phyloP scores from a whole-genome alignment of 179 eudicot genomes.

The Vitellaria paradoxa region DNA sequence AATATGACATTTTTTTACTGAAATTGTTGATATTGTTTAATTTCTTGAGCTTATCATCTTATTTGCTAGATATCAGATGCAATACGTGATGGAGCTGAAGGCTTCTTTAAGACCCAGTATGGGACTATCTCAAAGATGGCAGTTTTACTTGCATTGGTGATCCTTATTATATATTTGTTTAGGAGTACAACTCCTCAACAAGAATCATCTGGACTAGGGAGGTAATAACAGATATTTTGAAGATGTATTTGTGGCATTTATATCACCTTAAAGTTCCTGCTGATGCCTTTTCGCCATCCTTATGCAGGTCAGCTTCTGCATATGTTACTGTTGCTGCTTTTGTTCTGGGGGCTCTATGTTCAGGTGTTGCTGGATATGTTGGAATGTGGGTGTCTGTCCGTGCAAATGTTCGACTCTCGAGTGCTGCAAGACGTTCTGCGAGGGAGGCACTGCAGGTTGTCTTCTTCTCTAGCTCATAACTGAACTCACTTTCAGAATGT shows the following conservation, averaged over 20 bases:
- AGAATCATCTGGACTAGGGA: slow-evolving; percentile 89
- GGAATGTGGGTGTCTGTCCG: slow-evolving; percentile 99
- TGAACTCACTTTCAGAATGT: background rate
- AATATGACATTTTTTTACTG: background rate
- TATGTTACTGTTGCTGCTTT: slow-evolving; percentile 85
- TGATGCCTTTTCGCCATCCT: slow-evolving; percentile 20
- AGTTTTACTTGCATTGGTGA: slow-evolving; percentile 68
- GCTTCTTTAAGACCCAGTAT: slow-evolving; percentile 92
- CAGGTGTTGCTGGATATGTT: slow-evolving; percentile 96
- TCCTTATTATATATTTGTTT: slow-evolving; percentile 79
- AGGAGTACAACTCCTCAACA: slow-evolving; percentile 87
- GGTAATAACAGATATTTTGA: slow-evolving; percentile 34
- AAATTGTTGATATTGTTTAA: slow-evolving; percentile 3
- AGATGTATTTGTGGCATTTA: background rate
- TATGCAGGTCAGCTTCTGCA: slow-evolving; percentile 81
- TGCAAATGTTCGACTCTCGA: slow-evolving; percentile 95
- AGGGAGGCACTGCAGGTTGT: slow-evolving; percentile 95
- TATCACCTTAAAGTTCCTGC: background rate
- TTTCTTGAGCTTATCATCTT: slow-evolving; percentile 25
- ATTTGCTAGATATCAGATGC: slow-evolving; percentile 90
- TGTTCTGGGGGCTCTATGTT: slow-evolving; percentile 93
- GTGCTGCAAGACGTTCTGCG: slow-evolving; percentile 99
- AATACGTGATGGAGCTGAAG: slow-evolving; percentile 99
- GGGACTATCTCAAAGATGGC: slow-evolving; percentile 99
- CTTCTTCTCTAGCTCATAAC: slow-evolving; percentile 17